Evolutionary conservation across 2,329 filamentous ascomycete genomes (phyloP).

Genomic region (Ampelomyces quisqualis): DNA sequence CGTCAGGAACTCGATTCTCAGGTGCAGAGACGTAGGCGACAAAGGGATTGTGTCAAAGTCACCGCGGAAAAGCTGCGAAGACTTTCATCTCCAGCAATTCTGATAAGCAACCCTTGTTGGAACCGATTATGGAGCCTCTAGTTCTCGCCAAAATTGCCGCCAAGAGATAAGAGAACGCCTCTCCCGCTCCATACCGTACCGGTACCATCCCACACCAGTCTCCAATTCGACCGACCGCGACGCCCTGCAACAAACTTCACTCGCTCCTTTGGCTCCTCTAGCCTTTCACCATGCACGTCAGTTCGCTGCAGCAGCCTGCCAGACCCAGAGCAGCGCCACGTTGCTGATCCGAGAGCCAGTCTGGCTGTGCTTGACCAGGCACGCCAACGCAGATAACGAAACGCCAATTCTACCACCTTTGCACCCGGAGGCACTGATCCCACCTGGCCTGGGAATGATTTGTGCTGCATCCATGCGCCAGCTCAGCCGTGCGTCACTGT

Average conservation of each 20-base stretch:
- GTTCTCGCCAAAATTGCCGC: constrained; percentile 21
- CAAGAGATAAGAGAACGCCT: constrained; percentile 43
- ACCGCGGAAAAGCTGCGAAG: constrained; percentile 38
- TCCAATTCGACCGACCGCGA: constrained; percentile 16
- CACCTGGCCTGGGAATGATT: constrained; percentile 25
- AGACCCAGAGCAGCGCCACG: constrained; percentile 16
- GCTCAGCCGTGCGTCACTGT: constrained; percentile 29
- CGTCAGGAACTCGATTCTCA: constrained; percentile 3
- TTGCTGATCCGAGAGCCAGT: constrained; percentile 20
- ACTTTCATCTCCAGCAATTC: constrained; percentile 26
- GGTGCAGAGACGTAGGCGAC: constrained; percentile 15
- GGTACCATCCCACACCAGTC: constrained; percentile 35
- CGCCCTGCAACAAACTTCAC: constrained; percentile 18
- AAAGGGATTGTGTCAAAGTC: constrained; percentile 23
- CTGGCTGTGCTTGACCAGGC: constrained; percentile 9
- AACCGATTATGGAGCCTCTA: constrained; percentile 16
- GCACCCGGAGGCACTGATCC: constrained; percentile 24
- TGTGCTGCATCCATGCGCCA: constrained; percentile 21
- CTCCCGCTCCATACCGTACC: constrained; percentile 37
- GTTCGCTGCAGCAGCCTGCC: constrained; percentile 10
- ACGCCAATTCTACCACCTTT: constrained; percentile 16
- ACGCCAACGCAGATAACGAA: constrained; percentile 32
- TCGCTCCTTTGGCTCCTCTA: constrained; percentile 9
- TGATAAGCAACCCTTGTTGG: constrained; percentile 35
- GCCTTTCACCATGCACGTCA: constrained; percentile 7